Evolutionary conservation across 2,329 filamentous ascomycete genomes (phyloP).

Genomic region (Orbilia ellipsospora): DNA sequence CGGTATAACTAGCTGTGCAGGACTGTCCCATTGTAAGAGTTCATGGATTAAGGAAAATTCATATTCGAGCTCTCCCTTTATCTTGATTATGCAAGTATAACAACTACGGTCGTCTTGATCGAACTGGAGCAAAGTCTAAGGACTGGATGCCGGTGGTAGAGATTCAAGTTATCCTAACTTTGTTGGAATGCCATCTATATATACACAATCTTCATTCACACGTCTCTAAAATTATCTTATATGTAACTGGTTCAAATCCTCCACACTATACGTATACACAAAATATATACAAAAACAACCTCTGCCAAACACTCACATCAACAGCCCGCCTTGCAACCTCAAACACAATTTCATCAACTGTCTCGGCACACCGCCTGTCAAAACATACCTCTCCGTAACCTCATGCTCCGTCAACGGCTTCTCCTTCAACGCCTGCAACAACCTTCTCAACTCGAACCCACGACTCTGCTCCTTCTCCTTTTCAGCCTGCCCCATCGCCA

Average conservation of each 20-base stretch:
- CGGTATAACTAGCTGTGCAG: too few species aligned
- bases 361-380: constrained; percentile 56
- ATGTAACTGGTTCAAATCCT: constrained; percentile 2
- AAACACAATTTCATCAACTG: constrained; percentile 56
- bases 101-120: too few species aligned
- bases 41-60: too few species aligned
- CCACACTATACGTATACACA: background rate
- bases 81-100: too few species aligned
- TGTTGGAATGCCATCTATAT: background rate
- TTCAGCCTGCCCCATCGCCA: constrained; percentile 16
- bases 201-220: constrained; percentile 1
- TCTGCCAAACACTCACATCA: constrained; percentile 14
- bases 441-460: constrained; percentile 24
- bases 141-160: too few species aligned
- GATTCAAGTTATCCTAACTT: too few species aligned
- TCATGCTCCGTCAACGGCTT: constrained; percentile 46
- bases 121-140: too few species aligned
- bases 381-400: constrained; percentile 55
- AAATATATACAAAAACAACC: constrained; percentile 39
- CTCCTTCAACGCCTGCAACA: constrained; percentile 27
- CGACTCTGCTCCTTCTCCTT: constrained; percentile 29
- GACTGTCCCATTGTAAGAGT: too few species aligned
- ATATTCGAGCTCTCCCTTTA: too few species aligned
- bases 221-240: constrained; percentile 11
- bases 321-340: constrained; percentile 55